Percentiles rank a stretch among this genome's conserved stretches.
These are phyloP conservation scores for Cyclospora cayetanensis DNA, from an alignment of 169 alveolate genomes.

Conservation along the genomic window DNA sequence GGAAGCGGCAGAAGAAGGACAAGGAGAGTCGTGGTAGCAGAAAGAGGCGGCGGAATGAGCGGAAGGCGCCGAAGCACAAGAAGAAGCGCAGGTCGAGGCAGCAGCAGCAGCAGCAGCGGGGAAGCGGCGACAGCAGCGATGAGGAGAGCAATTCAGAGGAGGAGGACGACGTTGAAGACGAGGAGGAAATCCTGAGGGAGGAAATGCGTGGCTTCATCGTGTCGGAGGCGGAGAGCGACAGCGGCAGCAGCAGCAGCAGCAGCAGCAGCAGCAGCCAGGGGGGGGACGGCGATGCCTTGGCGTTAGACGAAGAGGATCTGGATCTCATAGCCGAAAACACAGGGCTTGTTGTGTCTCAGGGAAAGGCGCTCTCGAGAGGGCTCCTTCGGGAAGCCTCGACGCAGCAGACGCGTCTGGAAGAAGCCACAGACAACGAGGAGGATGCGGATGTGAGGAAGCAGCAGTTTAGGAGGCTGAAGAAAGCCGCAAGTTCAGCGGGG, in stretches of 20 bases:
- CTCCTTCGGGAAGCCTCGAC: background rate
- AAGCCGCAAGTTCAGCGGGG: background rate
- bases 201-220: slow-evolving; percentile 60
- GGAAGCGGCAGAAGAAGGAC: slow-evolving; percentile 18
- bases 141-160: background rate
- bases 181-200: slow-evolving; percentile 23
- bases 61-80: background rate
- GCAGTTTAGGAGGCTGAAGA: background rate
- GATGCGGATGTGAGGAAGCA: background rate
- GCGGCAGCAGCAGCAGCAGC: slow-evolving; percentile 19
- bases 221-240: slow-evolving; percentile 30
- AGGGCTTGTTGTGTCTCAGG: slow-evolving; percentile 6
- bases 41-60: slow-evolving; percentile 11
- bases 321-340: slow-evolving; percentile 55
- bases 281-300: slow-evolving; percentile 13
- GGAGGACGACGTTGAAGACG: slow-evolving; percentile 22
- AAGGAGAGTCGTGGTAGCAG: background rate
- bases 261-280: slow-evolving; percentile 22
- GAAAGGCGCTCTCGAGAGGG: background rate
- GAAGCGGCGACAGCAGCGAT: background rate
- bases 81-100: background rate
- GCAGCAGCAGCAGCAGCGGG: slow-evolving; percentile 38
- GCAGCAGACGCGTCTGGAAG: slow-evolving; percentile 51
- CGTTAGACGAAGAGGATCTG: slow-evolving; percentile 51
- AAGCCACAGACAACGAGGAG: background rate